These are phyloP conservation scores for Calonectria ilicicola DNA, from an alignment of 2,329 filamentous ascomycete genomes.

Conservation along the genomic window DNA sequence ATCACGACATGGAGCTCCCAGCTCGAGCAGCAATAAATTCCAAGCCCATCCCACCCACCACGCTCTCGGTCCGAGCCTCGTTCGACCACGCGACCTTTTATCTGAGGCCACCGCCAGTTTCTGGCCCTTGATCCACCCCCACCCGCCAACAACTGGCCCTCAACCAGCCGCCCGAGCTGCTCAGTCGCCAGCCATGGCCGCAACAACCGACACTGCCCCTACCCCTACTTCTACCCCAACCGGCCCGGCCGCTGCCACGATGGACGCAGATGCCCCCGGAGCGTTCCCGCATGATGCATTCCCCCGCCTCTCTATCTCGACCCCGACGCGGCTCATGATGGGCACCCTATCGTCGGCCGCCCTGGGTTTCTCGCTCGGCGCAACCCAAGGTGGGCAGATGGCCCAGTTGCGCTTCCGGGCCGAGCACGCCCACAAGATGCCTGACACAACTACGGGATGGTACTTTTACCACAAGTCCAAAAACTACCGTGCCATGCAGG, in stretches of 20 bases:
- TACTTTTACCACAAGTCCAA: slow-evolving; percentile 99
- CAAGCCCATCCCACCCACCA: slow-evolving; percentile 33
- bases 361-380: slow-evolving; percentile 78
- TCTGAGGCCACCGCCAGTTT: slow-evolving; percentile 25
- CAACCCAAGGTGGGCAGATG: slow-evolving; percentile 78
- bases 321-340: slow-evolving; percentile 73
- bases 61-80: slow-evolving; percentile 15
- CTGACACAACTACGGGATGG: slow-evolving; percentile 86
- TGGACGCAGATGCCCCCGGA: slow-evolving; percentile 31
- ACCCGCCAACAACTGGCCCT: slow-evolving; percentile 30
- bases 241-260: slow-evolving; percentile 25
- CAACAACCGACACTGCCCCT: slow-evolving; percentile 21
- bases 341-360: slow-evolving; percentile 73
- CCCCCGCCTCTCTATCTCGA: slow-evolving; percentile 71
- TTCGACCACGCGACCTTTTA: slow-evolving; percentile 5
- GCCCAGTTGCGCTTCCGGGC: slow-evolving; percentile 89
- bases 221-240: slow-evolving; percentile 22
- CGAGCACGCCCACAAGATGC: slow-evolving; percentile 95
- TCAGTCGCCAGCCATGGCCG: slow-evolving; percentile 21
- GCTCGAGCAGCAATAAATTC: slow-evolving; percentile 33
- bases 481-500: slow-evolving; percentile 87
- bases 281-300: slow-evolving; percentile 44
- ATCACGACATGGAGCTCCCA: slow-evolving; percentile 23
- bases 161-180: neutral
- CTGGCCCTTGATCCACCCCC: slow-evolving; percentile 30